Conservation (phyloP, 1,139 yeast genomes). For the Scheffersomyces cryptocercus region DNA sequence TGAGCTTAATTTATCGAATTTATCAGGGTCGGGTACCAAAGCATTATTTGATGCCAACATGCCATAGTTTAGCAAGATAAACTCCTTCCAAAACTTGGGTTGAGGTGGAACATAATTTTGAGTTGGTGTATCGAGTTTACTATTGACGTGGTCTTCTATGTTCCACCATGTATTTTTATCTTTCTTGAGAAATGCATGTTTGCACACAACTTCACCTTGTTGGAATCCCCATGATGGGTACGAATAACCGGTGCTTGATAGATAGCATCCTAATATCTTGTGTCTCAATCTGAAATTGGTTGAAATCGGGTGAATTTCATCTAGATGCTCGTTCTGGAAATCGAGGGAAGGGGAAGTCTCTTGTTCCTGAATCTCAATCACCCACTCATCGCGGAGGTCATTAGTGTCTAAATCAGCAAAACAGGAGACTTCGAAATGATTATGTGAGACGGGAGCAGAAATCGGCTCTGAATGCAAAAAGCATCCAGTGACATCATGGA, state of each 20-base stretch:
- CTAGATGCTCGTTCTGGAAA: slow-evolving; percentile 41
- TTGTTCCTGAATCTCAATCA: slow-evolving; percentile 63
- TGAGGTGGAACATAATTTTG: slow-evolving; percentile 58
- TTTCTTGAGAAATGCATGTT: slow-evolving; percentile 44
- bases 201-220: slow-evolving; percentile 79
- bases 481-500: slow-evolving; percentile 52
- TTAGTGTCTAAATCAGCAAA: slow-evolving; percentile 58
- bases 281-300: slow-evolving; percentile 68
- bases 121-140: slow-evolving; percentile 37
- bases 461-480: slow-evolving; percentile 66
- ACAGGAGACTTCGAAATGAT: slow-evolving; percentile 65
- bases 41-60: slow-evolving; percentile 84
- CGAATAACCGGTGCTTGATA: slow-evolving; percentile 69
- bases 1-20: slow-evolving; percentile 63
- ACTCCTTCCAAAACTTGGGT: slow-evolving; percentile 71
- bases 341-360: slow-evolving; percentile 49
- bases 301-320: slow-evolving; percentile 63
- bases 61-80: slow-evolving; percentile 66
- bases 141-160: slow-evolving; percentile 65
- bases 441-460: slow-evolving; percentile 54
- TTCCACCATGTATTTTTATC: slow-evolving; percentile 85
- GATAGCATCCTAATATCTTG: slow-evolving; percentile 65
- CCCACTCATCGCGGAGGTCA: slow-evolving; percentile 73
- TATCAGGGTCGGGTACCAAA: slow-evolving; percentile 70
- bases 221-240: slow-evolving; percentile 83